phyloP scores from a whole-genome alignment of 1,139 yeast species.

The Pichia cactophila region DNA sequence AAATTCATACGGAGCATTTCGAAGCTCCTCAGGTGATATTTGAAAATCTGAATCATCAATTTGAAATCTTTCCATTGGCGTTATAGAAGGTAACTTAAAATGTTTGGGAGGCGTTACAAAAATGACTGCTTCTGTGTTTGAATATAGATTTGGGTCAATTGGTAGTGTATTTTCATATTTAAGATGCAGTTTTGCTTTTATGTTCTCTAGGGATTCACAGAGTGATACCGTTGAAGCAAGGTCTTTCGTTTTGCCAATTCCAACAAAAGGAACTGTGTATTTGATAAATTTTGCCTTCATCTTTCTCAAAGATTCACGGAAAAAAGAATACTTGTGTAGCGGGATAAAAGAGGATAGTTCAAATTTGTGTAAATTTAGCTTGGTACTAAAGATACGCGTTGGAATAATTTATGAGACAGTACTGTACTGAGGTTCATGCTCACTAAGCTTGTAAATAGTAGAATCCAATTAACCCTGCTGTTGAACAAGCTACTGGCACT shows the following conservation, averaged over 20 bases:
- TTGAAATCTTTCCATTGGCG: constrained; percentile 7
- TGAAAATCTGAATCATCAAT: constrained; percentile 14
- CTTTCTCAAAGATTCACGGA: too few relatives aligned
- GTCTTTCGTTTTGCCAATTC: not conserved
- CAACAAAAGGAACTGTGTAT: not conserved
- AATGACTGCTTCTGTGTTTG: not conserved
- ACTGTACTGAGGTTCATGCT: too few relatives aligned
- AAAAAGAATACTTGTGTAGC: too few relatives aligned
- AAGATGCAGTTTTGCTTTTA: not conserved
- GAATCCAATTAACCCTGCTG: too few relatives aligned
- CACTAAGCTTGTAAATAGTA: too few relatives aligned
- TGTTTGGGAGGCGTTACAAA: not conserved
- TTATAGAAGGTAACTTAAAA: not conserved
- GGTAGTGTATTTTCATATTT: not conserved
- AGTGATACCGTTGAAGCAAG: too few relatives aligned
- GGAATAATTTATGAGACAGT: too few relatives aligned
- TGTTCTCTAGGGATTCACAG: not conserved
- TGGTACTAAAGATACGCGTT: too few relatives aligned
- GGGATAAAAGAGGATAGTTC: too few relatives aligned
- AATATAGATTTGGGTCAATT: not conserved
- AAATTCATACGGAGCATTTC: constrained; percentile 11
- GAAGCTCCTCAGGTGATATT: constrained; percentile 12
- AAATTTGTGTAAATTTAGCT: too few relatives aligned
- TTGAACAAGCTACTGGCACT: too few relatives aligned
- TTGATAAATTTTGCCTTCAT: not conserved